Evolutionary conservation across 495 filamentous ascomycete genomes (phyloP).

Genomic region (Penicillium steckii): DNA sequence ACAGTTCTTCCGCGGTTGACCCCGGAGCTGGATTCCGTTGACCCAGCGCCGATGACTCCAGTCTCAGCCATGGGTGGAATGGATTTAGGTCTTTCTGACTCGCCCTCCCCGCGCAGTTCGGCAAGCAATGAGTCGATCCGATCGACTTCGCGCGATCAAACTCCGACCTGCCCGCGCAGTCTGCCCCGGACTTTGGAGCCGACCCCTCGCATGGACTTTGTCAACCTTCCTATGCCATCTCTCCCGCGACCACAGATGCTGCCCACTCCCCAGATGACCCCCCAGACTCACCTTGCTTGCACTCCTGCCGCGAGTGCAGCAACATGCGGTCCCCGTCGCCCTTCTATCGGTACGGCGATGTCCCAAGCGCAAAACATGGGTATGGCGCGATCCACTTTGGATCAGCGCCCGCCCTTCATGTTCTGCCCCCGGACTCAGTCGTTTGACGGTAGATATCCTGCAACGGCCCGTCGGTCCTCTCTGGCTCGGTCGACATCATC

Average conservation of each 20-base stretch:
- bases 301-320: constrained; percentile 90
- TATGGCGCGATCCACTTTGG: constrained; percentile 61
- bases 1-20: constrained; percentile 74
- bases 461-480: constrained; percentile 66
- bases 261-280: constrained; percentile 78
- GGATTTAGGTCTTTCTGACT: constrained; percentile 32
- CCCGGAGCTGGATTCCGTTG: constrained; percentile 55
- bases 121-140: constrained; percentile 20
- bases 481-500: constrained; percentile 74
- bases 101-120: constrained; percentile 35
- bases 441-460: constrained; percentile 46
- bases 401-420: constrained; percentile 48
- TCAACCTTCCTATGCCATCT: constrained; percentile 42
- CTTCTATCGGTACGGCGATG: constrained; percentile 80
- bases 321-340: constrained; percentile 49
- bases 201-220: constrained; percentile 30
- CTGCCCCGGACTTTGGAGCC: constrained; percentile 63
- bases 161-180: constrained; percentile 42
- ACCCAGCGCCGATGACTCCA: constrained; percentile 34
- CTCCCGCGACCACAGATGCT: constrained; percentile 64
- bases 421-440: constrained; percentile 53
- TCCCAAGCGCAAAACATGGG: constrained; percentile 66
- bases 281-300: constrained; percentile 67
- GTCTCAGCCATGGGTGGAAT: constrained; percentile 27
- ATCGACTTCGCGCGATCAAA: constrained; percentile 36